Conservation (phyloP, 75 land plant genomes). For the Cunninghamia lanceolata region DNA sequence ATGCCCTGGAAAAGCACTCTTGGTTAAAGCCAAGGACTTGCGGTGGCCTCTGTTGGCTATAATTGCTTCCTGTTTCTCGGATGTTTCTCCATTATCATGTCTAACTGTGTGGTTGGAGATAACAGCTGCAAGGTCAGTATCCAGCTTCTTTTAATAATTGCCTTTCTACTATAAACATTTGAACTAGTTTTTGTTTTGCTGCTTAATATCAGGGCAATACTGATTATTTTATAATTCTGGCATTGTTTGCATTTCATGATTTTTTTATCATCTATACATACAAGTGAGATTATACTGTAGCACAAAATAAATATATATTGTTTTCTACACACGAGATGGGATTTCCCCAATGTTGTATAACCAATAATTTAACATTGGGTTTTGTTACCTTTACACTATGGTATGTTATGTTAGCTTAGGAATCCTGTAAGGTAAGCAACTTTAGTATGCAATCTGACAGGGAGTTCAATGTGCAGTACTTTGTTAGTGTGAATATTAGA, state of each 20-base stretch:
- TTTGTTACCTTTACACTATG: background rate
- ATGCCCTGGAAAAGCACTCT: constrained; percentile 71
- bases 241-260: background rate
- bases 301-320: background rate
- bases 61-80: constrained; percentile 90
- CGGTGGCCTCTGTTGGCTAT: constrained; percentile 95
- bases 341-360: background rate
- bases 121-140: constrained; percentile 85
- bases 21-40: constrained; percentile 76
- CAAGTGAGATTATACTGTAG: background rate
- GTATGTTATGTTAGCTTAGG: background rate
- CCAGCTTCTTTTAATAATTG: background rate
- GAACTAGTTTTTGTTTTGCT: background rate
- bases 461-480: background rate
- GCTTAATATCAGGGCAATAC: background rate
- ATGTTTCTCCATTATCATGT: constrained; percentile 85
- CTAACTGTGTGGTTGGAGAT: constrained; percentile 96
- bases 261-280: background rate
- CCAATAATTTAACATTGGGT: background rate
- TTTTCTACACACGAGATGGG: background rate
- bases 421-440: background rate
- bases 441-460: background rate
- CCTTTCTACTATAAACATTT: background rate
- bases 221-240: background rate
- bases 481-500: background rate